Percentiles rank a stretch among this genome's conserved stretches.
Conservation (phyloP, 352 stramenopile species). For the Phytophthora tubulina region DNA sequence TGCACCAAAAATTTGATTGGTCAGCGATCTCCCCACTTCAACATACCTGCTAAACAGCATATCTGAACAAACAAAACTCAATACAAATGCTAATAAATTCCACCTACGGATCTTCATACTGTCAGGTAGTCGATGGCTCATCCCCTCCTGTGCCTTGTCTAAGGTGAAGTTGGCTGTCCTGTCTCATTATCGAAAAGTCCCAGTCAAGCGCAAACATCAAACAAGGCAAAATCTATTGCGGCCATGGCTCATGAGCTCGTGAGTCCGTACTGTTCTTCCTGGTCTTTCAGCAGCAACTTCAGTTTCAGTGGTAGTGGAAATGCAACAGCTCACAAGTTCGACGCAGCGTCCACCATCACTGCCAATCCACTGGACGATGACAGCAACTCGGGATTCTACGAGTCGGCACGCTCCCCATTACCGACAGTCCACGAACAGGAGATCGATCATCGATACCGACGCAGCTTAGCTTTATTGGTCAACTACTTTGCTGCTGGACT, state of each 20-base stretch:
- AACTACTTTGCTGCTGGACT: conserved; percentile 79
- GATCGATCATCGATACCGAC: conserved; percentile 11
- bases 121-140: conserved; percentile 31
- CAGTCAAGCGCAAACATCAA: conserved; percentile 15
- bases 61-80: neutral
- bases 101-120: conserved; percentile 8
- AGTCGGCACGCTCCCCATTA: conserved; percentile 23
- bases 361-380: conserved; percentile 20
- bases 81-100: neutral
- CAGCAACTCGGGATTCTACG: conserved; percentile 27
- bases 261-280: conserved; percentile 45
- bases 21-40: conserved; percentile 20
- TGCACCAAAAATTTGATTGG: conserved; percentile 33
- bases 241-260: conserved; percentile 37
- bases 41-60: conserved; percentile 15
- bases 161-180: conserved; percentile 14
- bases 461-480: conserved; percentile 57
- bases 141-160: conserved; percentile 17
- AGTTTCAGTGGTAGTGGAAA: conserved; percentile 20
- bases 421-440: conserved; percentile 15
- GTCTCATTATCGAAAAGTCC: conserved; percentile 34
- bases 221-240: neutral
- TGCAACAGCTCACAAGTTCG: conserved; percentile 22
- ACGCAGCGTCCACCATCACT: conserved; percentile 39
- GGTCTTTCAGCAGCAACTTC: conserved; percentile 38